These are phyloP conservation scores for Penicillium palitans DNA, from an alignment of 2,329 filamentous ascomycete genomes.

Conservation along the genomic window DNA sequence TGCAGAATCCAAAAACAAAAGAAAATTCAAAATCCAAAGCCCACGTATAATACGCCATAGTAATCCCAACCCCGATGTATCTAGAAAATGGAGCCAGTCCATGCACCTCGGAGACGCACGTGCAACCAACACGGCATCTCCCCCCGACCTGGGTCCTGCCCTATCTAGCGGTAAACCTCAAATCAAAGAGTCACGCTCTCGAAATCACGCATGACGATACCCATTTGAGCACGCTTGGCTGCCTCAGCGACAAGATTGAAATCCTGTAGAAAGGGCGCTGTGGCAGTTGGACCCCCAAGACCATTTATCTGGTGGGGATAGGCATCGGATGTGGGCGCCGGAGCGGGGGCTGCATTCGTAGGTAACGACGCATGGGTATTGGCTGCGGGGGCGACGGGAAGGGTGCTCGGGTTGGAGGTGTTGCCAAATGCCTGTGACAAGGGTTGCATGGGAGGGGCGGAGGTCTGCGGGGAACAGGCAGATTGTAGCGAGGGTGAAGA, in stretches of 20 bases:
- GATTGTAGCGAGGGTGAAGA: conserved; percentile 18
- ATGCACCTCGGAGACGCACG: conserved; percentile 5
- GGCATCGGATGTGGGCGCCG: conserved; percentile 9
- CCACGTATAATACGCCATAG: conserved; percentile 10
- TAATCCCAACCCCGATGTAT: neutral
- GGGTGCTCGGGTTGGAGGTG: conserved; percentile 5
- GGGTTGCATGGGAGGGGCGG: conserved; percentile 19
- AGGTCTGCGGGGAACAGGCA: conserved; percentile 13
- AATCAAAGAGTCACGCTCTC: conserved; percentile 48
- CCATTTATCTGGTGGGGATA: conserved; percentile 31
- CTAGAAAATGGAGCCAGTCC: conserved; percentile 17
- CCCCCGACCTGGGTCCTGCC: conserved; percentile 11
- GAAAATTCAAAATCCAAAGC: neutral
- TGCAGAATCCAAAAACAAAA: neutral
- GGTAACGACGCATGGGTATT: conserved; percentile 11
- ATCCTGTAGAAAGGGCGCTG: conserved; percentile 70
- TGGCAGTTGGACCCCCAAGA: conserved; percentile 42
- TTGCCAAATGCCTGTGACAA: conserved; percentile 16
- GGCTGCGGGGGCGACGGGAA: conserved; percentile 17
- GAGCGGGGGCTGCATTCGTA: conserved; percentile 14
- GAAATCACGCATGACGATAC: conserved; percentile 82
- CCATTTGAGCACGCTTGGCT: conserved; percentile 88
- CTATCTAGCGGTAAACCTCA: neutral
- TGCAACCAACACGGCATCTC: neutral
- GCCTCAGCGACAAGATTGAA: conserved; percentile 88